Base-by-base conservation (phyloP, 805 yeast genomes). In the Hanseniaspora vineae region DNA sequence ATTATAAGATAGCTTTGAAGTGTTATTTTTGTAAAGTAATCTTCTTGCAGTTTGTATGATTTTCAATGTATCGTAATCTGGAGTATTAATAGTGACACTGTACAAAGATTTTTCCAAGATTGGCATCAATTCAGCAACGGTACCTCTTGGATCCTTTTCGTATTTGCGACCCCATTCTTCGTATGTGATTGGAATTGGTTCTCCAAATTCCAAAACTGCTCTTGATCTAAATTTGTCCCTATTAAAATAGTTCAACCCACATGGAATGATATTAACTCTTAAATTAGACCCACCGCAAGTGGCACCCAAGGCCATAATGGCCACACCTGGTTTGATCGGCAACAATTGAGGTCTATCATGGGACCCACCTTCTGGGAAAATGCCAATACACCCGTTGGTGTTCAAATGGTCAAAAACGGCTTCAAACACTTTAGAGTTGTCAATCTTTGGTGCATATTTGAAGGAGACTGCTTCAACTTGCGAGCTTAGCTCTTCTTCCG, bases 281-380 rank as follows among this genome's bases (percentile, higher is more conserved):
- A 92, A 87, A 55, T 84, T 76, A 50, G 77, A 14, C 9, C 37
- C 49, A n/a, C 49, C 72, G 20, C 80, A 84, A 78, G 89, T 77
- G 10, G 97, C 92, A 9, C 97, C 98, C 31, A 92, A 70, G 0
- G 97, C 98, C 97, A 90, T 92, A 49, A 90, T 84, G 2, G 96
- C 96, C 9, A 92, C 97, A 52, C 98, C 98, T 1, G 97, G 96
- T 61, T 92, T 90, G 55, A 90, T 69, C 0, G 98, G 98, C 45
- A 90, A 71, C 55, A 90, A 66, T 52, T 87, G 94, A 0, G 97
- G 80, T 54, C 98, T 73, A 63, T 90, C 98, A 59, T 90, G 98
- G 12, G 96, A 87, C 1, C 98, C 98, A 50, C 98, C 98, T 69
- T 92, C 98, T 9, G 98, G 97, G 68, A 88, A 92, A 42, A 92